Percentiles rank a stretch among this genome's conserved stretches.
These are phyloP conservation scores for Trichocomaceae sp. DNA, from an alignment of 2,329 filamentous ascomycete genomes.

Conservation along the genomic window DNA sequence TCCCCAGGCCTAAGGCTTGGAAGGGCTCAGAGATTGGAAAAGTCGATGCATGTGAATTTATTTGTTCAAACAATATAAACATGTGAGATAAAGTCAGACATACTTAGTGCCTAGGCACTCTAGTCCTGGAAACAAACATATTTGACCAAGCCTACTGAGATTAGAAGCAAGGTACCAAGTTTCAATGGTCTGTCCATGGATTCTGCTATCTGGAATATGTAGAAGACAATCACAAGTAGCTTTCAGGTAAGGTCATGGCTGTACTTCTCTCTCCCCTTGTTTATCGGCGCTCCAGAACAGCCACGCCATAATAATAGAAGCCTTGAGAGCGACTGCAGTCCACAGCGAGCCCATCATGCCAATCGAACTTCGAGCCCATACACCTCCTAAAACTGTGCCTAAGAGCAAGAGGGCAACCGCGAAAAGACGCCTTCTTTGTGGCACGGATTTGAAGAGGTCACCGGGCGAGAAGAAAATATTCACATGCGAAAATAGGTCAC, in stretches of 20 bases:
- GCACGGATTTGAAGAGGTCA: conserved; percentile 35
- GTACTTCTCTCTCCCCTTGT: background rate
- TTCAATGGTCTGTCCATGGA: too few species aligned
- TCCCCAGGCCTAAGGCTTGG: conserved; percentile 29
- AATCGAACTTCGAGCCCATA: conserved; percentile 47
- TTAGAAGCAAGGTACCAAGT: too few species aligned
- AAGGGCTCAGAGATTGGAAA: conserved; percentile 12
- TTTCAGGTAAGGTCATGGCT: too few species aligned
- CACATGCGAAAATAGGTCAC: conserved; percentile 66
- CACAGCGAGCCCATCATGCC: conserved; percentile 53
- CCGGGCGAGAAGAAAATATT: conserved; percentile 36
- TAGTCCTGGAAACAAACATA: too few species aligned
- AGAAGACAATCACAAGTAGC: too few species aligned
- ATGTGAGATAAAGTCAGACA: background rate
- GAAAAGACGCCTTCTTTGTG: conserved; percentile 48
- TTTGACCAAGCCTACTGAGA: too few species aligned
- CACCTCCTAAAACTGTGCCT: conserved; percentile 50
- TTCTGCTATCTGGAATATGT: too few species aligned
- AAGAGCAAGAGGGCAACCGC: conserved; percentile 48
- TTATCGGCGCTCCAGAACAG: conserved; percentile 51
- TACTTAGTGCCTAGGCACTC: too few species aligned
- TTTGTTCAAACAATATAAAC: background rate
- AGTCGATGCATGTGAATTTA: background rate
- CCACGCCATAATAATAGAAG: conserved; percentile 53
- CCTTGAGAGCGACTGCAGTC: conserved; percentile 54